These are phyloP conservation scores for Sporothrix phasma DNA, from an alignment of 2,329 filamentous ascomycete genomes.

Conservation along the genomic window DNA sequence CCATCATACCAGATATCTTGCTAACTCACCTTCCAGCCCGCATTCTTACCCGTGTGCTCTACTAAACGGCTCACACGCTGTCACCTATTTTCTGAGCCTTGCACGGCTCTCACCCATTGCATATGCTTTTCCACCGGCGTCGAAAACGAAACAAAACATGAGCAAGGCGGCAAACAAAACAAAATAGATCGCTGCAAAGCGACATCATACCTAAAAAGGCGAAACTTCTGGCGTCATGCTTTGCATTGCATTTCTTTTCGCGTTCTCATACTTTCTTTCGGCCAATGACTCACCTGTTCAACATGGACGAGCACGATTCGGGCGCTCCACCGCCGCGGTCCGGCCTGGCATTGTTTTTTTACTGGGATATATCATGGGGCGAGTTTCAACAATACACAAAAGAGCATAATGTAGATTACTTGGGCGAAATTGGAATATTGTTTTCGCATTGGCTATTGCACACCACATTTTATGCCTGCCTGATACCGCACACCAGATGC, in stretches of 20 bases:
- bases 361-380: constrained; percentile 2
- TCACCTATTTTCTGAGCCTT: not conserved
- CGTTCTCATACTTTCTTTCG: constrained; percentile 6
- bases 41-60: constrained; percentile 39
- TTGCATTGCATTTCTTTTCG: constrained; percentile 7
- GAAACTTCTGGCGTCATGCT: constrained; percentile 6
- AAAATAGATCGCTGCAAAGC: not conserved
- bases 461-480: not conserved
- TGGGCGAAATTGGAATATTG: not conserved
- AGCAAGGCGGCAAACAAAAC: not conserved
- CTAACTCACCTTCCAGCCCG: constrained; percentile 27
- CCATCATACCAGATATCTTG: not conserved
- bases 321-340: not conserved
- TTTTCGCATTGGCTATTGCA: not conserved
- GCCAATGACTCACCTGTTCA: constrained; percentile 18
- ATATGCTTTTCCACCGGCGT: not conserved
- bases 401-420: not conserved
- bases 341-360: constrained; percentile 1
- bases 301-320: constrained; percentile 16
- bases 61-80: constrained; percentile 24
- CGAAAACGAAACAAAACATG: constrained; percentile 1
- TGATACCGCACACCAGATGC: not conserved
- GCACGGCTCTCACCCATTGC: not conserved
- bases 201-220: not conserved
- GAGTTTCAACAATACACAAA: constrained; percentile 8